phyloP scores from a whole-genome alignment of 2,329 filamentous ascomycete genomes.

The Corinectria fuckeliana region DNA sequence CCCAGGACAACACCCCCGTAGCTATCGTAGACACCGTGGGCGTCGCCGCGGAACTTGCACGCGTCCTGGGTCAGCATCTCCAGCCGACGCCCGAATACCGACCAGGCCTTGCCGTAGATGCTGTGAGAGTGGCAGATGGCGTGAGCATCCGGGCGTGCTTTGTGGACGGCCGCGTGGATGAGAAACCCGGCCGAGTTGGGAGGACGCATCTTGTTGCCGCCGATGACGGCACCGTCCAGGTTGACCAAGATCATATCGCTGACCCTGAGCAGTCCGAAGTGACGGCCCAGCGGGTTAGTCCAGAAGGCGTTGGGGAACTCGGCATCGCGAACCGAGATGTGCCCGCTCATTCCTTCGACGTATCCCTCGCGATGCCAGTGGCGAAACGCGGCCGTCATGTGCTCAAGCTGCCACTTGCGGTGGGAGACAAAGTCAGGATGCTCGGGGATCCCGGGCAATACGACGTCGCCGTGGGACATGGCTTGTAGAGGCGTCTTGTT shows the following conservation, averaged over 20 bases:
- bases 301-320: conserved; percentile 67
- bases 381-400: conserved; percentile 72
- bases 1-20: conserved; percentile 60
- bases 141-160: conserved; percentile 67
- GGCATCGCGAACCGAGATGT: conserved; percentile 70
- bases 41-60: conserved; percentile 65
- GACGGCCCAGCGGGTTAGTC: conserved; percentile 69
- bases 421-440: conserved; percentile 34
- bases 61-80: conserved; percentile 75
- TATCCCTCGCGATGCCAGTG: conserved; percentile 70
- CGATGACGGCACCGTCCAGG: conserved; percentile 64
- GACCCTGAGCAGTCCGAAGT: conserved; percentile 71
- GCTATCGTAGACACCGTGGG: conserved; percentile 68
- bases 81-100: conserved; percentile 64
- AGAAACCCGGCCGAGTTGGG: conserved; percentile 73
- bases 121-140: conserved; percentile 74
- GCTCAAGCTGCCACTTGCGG: conserved; percentile 53
- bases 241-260: conserved; percentile 74
- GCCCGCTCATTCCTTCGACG: conserved; percentile 72
- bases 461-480: conserved; percentile 37
- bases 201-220: conserved; percentile 64
- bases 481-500: conserved; percentile 35
- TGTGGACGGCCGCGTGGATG: conserved; percentile 71
- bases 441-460: conserved; percentile 33
- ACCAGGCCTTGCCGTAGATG: conserved; percentile 70